Percentiles rank a stretch among this genome's conserved stretches.
Conservation (phyloP, 768 basidiomycete genomes). For the Lactifluus pinguis region DNA sequence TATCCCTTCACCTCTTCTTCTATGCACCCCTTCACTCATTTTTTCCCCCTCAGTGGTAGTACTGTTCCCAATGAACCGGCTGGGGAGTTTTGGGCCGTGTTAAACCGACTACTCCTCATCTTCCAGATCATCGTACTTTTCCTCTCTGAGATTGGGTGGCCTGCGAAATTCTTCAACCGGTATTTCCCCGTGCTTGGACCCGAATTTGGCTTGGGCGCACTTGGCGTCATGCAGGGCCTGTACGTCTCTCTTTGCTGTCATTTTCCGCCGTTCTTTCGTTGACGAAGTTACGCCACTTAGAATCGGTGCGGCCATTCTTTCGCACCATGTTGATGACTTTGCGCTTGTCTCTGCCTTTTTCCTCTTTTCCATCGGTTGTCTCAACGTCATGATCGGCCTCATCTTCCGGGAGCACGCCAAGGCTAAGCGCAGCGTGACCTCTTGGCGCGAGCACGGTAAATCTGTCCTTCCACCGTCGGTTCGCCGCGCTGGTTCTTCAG, state of each 20-base stretch:
- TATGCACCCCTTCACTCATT: slow-evolving; percentile 18
- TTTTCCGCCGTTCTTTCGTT: neutral
- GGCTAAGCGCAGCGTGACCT: slow-evolving; percentile 49
- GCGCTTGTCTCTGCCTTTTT: slow-evolving; percentile 88
- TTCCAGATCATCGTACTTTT: slow-evolving; percentile 75
- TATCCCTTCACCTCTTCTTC: neutral
- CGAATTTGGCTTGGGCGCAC: slow-evolving; percentile 75
- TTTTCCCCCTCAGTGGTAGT: slow-evolving; percentile 36
- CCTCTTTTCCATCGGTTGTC: slow-evolving; percentile 83
- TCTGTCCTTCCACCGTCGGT: slow-evolving; percentile 16
- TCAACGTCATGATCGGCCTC: slow-evolving; percentile 74
- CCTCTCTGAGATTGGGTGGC: slow-evolving; percentile 79
- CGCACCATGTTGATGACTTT: slow-evolving; percentile 71
- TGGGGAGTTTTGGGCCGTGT: slow-evolving; percentile 84
- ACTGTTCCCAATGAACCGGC: slow-evolving; percentile 89
- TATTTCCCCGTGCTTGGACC: slow-evolving; percentile 84
- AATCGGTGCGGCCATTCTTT: slow-evolving; percentile 45
- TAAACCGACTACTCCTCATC: slow-evolving; percentile 81
- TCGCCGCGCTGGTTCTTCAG: slow-evolving; percentile 11
- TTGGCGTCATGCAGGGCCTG: slow-evolving; percentile 85
- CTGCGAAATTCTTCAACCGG: slow-evolving; percentile 63
- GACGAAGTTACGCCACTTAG: slow-evolving; percentile 1
- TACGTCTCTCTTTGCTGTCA: slow-evolving; percentile 29
- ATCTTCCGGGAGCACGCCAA: slow-evolving; percentile 60
- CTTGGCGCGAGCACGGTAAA: slow-evolving; percentile 40